phyloP scores from a whole-genome alignment of 1,139 yeast genomes.

The Saccharomyces hybrid region DNA sequence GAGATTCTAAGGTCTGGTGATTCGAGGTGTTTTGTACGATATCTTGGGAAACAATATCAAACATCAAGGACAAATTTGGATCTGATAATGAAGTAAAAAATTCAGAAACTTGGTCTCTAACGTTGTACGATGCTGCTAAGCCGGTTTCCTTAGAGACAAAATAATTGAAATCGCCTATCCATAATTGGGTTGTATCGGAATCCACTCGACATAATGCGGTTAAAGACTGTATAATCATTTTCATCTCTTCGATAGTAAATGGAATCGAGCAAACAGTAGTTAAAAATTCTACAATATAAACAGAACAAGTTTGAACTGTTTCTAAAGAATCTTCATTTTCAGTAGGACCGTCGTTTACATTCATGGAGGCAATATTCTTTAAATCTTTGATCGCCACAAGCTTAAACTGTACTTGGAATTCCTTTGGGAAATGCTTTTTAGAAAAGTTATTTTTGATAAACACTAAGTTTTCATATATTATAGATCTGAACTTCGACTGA shows the following conservation, averaged over 20 bases:
- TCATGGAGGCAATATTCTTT: constrained; percentile 9
- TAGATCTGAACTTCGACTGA: constrained; percentile 16
- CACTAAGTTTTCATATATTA: constrained; percentile 26
- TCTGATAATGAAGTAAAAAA: constrained; percentile 23
- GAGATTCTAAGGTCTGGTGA: constrained; percentile 26
- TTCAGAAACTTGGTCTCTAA: constrained; percentile 50
- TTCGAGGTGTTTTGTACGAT: constrained; percentile 3
- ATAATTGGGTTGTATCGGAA: constrained; percentile 31
- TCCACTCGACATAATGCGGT: constrained; percentile 24
- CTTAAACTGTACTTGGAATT: constrained; percentile 11
- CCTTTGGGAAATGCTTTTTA: constrained; percentile 20
- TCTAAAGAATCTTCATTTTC: constrained; percentile 12
- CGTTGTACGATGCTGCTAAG: constrained; percentile 40
- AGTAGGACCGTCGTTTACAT: constrained; percentile 1
- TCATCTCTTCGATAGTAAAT: constrained; percentile 11
- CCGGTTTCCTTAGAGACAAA: constrained; percentile 72
- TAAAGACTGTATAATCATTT: constrained; percentile 12
- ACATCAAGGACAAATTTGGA: constrained; percentile 16
- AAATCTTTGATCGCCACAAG: constrained; percentile 20
- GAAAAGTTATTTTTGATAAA: constrained; percentile 32
- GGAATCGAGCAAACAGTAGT: constrained; percentile 18
- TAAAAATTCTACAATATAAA: constrained; percentile 30
- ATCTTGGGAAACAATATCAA: constrained; percentile 2
- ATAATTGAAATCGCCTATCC: constrained; percentile 51
- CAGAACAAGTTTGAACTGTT: constrained; percentile 29